Evolutionary conservation across 2,329 filamentous ascomycete genomes (phyloP), one percentile per base, ranked within the genome.

Genomic region (Hypoxylon sp.): DNA sequence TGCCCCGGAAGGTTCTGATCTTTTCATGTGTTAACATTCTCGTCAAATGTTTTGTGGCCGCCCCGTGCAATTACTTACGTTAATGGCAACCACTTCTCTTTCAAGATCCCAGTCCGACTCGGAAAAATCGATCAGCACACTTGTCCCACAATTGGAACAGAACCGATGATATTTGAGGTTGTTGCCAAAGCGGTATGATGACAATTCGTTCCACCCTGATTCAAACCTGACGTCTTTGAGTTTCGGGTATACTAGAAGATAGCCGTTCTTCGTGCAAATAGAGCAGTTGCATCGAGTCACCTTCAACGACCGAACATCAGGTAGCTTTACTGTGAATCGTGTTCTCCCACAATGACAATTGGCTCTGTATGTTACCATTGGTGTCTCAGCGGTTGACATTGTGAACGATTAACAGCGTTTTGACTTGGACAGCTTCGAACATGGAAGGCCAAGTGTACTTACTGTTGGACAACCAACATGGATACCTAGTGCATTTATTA

Each of bases 181-280:
- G 11, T 51, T 51, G 49, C 49, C 49, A 36, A 51, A 51, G 20
- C 49, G 32, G 36, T 51, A 51, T 40, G 49, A 51, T 4, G 32
- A 51, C 28, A 38, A 38, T 38, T 51, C 49, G 7, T 51, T 32
- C 32, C 20, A 40, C 4, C 49, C 49, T n/a, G 32, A 51, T 33
- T 38, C 20, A n/a, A 51, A 51, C 20, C 38, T 40, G 49, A 51
- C 48, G 11, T 38, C 48, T 5, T 51, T 12, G 12, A 20, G 32
- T 38, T 38, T 51, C 11, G 32, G 48, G 9, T 51, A 51, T n/a
- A 51, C 20, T n/a, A 51, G 48, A 9, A 38, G 48, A 26, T 51
- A 51, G 9, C 48, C 32, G 20, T 38, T 51, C 36, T 16, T 51
- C 48, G 32, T 51, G 32, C 48, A 51, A 32, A 51, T 51, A 11